These are phyloP conservation scores for Termitomyces sp. DNA, from an alignment of 768 basidiomycete genomes.

Conservation along the genomic window DNA sequence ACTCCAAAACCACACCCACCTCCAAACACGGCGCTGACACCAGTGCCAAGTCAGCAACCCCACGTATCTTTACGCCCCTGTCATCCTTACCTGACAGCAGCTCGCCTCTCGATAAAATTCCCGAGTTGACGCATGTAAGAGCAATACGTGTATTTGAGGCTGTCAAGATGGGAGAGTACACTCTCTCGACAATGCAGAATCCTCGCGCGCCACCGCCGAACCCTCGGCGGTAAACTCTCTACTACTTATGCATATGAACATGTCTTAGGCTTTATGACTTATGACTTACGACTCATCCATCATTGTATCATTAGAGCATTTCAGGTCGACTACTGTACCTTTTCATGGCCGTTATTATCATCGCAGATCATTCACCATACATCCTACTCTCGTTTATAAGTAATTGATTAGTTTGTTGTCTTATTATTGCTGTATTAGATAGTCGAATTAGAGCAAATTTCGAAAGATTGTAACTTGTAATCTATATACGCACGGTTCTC, in stretches of 20 bases:
- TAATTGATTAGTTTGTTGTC: not conserved
- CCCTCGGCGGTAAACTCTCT: not conserved
- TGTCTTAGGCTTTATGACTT: not conserved
- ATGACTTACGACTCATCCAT: not conserved
- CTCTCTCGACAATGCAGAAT: conserved; percentile 14
- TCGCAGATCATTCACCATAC: not conserved
- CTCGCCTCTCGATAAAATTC: conserved; percentile 15
- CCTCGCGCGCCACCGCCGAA: conserved; percentile 17
- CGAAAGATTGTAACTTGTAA: not conserved
- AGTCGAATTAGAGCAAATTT: not conserved
- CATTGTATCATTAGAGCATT: conserved; percentile 7
- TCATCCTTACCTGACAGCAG: conserved; percentile 1
- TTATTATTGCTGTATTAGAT: not conserved
- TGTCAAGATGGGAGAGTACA: conserved; percentile 27
- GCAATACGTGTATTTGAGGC: conserved; percentile 49
- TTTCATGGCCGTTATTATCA: not conserved
- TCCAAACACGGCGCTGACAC: conserved; percentile 12
- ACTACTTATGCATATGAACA: not conserved
- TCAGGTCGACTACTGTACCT: conserved; percentile 2
- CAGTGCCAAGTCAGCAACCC: conserved; percentile 3
- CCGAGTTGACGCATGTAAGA: conserved; percentile 45
- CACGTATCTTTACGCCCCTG: conserved; percentile 13
- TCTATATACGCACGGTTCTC: no score
- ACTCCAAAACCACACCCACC: conserved; percentile 7
- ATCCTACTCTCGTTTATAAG: not conserved